Evolutionary conservation across 2,329 filamentous ascomycete species (phyloP).

Genomic region (Ophiostoma novo-ulmi): DNA sequence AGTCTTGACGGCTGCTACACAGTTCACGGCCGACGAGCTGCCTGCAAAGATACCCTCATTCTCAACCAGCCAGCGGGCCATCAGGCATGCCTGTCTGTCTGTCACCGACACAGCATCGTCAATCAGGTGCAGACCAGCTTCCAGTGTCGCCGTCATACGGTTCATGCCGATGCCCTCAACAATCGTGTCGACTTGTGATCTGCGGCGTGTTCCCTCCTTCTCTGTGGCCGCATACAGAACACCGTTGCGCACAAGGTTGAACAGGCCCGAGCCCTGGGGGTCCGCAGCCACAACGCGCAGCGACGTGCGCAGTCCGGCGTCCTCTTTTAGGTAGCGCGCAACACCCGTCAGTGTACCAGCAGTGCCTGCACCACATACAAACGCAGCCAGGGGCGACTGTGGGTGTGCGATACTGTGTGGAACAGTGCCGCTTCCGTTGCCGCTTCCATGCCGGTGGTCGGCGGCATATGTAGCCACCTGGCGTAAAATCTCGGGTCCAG

Average conservation of each 20-base stretch:
- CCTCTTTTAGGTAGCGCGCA: slow-evolving; percentile 73
- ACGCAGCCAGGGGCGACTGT: slow-evolving; percentile 60
- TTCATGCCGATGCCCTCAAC: slow-evolving; percentile 97
- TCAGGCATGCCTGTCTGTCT: slow-evolving; percentile 80
- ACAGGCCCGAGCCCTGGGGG: slow-evolving; percentile 88
- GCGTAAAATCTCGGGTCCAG: slow-evolving; percentile 80
- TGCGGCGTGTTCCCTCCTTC: slow-evolving; percentile 79
- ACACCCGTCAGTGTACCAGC: slow-evolving; percentile 91
- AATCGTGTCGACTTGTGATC: slow-evolving; percentile 90
- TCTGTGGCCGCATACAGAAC: slow-evolving; percentile 94
- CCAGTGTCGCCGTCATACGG: slow-evolving; percentile 87
- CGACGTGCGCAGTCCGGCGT: slow-evolving; percentile 46
- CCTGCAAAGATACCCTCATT: slow-evolving; percentile 92
- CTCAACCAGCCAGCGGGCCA: slow-evolving; percentile 96
- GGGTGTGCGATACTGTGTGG: not conserved
- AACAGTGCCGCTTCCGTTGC: not conserved
- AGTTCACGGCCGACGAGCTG: slow-evolving; percentile 95
- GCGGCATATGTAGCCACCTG: slow-evolving; percentile 53
- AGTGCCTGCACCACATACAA: slow-evolving; percentile 89
- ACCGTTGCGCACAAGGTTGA: slow-evolving; percentile 84
- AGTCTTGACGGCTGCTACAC: slow-evolving; percentile 68
- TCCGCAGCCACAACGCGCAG: slow-evolving; percentile 79
- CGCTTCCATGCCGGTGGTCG: not conserved
- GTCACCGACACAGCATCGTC: slow-evolving; percentile 86
- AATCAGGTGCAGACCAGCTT: slow-evolving; percentile 76